phyloP scores from a whole-genome alignment of 202 grass and related monocot species.

The Dendrocalamus latiflorus region DNA sequence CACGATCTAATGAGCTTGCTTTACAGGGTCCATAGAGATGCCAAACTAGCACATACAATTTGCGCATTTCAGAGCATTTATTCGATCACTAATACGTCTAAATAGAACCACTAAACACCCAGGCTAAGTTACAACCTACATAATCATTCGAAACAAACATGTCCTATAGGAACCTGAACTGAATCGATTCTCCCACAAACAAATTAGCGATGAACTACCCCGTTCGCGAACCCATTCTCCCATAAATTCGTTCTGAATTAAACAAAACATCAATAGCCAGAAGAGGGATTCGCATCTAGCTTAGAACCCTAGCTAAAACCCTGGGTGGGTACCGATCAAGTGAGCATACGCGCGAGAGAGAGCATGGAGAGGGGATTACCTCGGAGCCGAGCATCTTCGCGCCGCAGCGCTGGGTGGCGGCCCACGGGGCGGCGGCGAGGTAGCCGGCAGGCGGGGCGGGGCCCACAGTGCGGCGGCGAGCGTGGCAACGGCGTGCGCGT shows the following conservation, averaged over 20 bases:
- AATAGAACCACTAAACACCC: background rate
- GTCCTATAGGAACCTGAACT: too few species aligned
- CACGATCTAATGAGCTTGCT: background rate
- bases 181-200: too few species aligned
- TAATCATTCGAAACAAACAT: too few species aligned
- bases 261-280: background rate
- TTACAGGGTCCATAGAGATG: background rate
- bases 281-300: background rate
- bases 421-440: constrained; percentile 59
- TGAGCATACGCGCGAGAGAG: background rate
- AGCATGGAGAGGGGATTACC: constrained; percentile 27
- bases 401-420: too few species aligned
- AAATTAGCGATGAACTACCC: background rate
- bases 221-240: background rate
- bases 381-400: constrained; percentile 86
- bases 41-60: background rate
- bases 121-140: too few species aligned
- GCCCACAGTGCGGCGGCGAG: too few species aligned
- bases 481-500: constrained; percentile 22
- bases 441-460: too few species aligned
- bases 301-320: constrained; percentile 6
- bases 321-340: background rate
- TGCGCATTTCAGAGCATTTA: background rate
- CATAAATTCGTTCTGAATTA: background rate
- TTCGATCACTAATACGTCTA: background rate